Evolutionary conservation across 805 yeast genomes (phyloP).

Genomic region (Candida jianshihensis): DNA sequence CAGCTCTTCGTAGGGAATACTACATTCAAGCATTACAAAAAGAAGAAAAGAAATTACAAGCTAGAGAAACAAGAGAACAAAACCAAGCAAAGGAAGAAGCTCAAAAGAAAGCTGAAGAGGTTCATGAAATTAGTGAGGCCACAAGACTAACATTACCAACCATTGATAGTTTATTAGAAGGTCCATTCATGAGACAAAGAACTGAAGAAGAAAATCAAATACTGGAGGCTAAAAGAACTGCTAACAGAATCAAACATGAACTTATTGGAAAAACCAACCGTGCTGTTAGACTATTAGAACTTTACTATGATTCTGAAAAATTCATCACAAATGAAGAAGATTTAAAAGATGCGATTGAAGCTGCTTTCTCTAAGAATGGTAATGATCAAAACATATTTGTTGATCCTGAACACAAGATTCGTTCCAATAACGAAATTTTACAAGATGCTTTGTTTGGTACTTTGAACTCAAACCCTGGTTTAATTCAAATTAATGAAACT

Average conservation of each 20-base stretch:
- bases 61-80: constrained; percentile 26
- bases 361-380: constrained; percentile 38
- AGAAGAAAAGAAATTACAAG: constrained; percentile 29
- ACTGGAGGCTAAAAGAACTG: constrained; percentile 51
- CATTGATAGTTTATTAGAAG: constrained; percentile 55
- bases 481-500: constrained; percentile 29
- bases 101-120: constrained; percentile 27
- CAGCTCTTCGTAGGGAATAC: constrained; percentile 68
- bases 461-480: constrained; percentile 27
- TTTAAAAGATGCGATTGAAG: constrained; percentile 48
- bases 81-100: constrained; percentile 21
- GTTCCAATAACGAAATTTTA: constrained; percentile 17
- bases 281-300: constrained; percentile 52
- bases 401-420: constrained; percentile 10
- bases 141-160: constrained; percentile 72
- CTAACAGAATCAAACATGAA: constrained; percentile 56
- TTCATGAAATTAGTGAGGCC: constrained; percentile 40
- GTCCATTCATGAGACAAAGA: constrained; percentile 67
- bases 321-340: constrained; percentile 71
- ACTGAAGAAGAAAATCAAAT: constrained; percentile 60
- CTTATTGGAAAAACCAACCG: constrained; percentile 44
- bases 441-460: constrained; percentile 32
- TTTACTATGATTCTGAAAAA: constrained; percentile 62
- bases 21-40: constrained; percentile 46
- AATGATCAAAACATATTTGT: not conserved